Evolutionary conservation across 2,329 filamentous ascomycete species (phyloP).

Genomic region (Tolypocladium ophioglossoides): DNA sequence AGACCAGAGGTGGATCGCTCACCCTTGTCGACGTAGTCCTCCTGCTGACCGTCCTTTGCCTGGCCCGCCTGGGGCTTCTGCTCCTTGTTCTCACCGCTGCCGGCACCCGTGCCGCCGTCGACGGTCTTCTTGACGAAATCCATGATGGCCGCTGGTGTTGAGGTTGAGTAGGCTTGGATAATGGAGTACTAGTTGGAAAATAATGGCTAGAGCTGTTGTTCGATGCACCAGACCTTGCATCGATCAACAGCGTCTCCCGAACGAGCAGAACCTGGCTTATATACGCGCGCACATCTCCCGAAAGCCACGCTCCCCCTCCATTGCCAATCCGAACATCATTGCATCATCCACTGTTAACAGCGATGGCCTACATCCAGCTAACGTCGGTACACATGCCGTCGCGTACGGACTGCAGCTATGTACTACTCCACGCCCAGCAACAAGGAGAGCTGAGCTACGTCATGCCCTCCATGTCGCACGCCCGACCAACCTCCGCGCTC

Average conservation of each 20-base stretch:
- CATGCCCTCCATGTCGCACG: neutral
- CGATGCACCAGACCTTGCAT: neutral
- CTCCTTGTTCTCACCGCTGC: conserved; percentile 7
- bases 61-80: conserved; percentile 4
- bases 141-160: conserved; percentile 16
- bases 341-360: neutral
- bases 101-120: conserved; percentile 6
- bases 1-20: neutral
- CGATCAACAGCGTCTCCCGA: neutral
- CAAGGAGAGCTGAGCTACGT: conserved; percentile 1
- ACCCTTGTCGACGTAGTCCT: conserved; percentile 31
- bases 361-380: too few species aligned
- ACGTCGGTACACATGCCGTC: too few species aligned
- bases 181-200: neutral
- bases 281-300: neutral
- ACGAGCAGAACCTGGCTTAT: neutral
- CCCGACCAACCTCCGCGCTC: neutral
- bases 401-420: too few species aligned
- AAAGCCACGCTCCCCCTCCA: neutral
- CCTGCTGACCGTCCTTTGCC: conserved; percentile 7
- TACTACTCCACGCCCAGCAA: neutral
- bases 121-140: conserved; percentile 28
- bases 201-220: neutral
- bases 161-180: neutral
- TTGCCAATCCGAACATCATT: neutral